Base-by-base conservation (phyloP, 805 yeast genomes). In the Yarrowia sp. region DNA sequence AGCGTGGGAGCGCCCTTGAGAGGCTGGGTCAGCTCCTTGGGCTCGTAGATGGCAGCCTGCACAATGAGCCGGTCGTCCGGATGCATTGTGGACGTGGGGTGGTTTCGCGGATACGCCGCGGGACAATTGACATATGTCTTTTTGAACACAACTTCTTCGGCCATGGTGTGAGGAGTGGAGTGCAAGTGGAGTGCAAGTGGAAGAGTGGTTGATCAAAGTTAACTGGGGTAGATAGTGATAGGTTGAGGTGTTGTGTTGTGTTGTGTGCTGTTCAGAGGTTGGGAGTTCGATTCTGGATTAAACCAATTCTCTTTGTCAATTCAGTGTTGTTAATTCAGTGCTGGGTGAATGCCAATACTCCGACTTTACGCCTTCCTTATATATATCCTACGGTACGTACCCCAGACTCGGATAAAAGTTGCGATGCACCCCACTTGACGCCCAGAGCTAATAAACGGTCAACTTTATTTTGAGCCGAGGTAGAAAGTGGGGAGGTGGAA, bases 51-150 rank as follows among this genome's bases (percentile, higher is more conserved):
- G 38, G 55, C 66, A 2, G 46, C 66, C 55, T 61, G 55, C 9
- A 24, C 12, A 6, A 61, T 30, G 2, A 61, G 66, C 3, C 66
- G 53, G 38, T 61, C 66, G n/a, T 61, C 66, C 5, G 66, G 66
- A 36, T 61, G 66, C 66, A 61, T 61, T 12, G 66, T 61, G 13
- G 53, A 46, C 8, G 38, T 46, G 13, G 66, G 66, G 19, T 61
- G 53, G 55, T 61, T 61, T 8, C 66, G 55, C 13, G 66, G 66
- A 55, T 46, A 61, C 8, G 66, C 55, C 42, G 66, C 66, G 19
- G 66, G 66, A 36, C 66, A 61, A 20, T 61, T 61, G 66, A 61
- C 66, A 13, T 46, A 61, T 0, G 55, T 38, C 46, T 61, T 61
- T n/a, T 38, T 61, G 66, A 61, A 61, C 9, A 61, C 34, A 3